A percentile compares a stretch with the other conserved stretches of the same genome.
Evolutionary conservation across 163 green algal species (phyloP).

Genomic region (Coccomyxa subellipsoidea): DNA sequence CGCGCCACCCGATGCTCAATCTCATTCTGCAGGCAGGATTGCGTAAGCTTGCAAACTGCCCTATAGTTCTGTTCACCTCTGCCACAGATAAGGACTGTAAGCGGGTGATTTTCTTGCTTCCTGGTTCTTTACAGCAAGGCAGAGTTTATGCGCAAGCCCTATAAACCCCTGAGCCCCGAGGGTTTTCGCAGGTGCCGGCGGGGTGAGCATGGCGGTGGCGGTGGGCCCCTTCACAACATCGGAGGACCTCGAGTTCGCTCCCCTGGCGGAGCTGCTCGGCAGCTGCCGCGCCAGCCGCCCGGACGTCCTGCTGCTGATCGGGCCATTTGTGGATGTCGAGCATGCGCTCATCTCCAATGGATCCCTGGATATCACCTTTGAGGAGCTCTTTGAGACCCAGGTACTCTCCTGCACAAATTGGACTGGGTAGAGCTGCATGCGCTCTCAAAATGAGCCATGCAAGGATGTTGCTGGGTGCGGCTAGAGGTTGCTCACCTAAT

Average conservation of each 20-base stretch:
- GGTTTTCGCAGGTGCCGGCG: conserved; percentile 1
- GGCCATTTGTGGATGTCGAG: conserved; percentile 82
- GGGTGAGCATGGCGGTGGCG: conserved; percentile 36
- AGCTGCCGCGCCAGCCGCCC: conserved; percentile 31
- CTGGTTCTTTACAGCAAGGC: background rate
- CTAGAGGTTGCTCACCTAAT: too few species aligned
- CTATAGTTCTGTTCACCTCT: too few species aligned
- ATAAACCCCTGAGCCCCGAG: background rate
- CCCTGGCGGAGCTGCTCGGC: conserved; percentile 66
- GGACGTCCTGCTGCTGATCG: conserved; percentile 69
- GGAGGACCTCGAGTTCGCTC: conserved; percentile 67
- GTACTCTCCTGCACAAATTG: conserved; percentile 30
- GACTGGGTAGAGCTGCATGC: background rate
- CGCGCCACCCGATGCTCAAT: too few species aligned
- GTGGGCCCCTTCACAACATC: conserved; percentile 66
- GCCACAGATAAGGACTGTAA: too few species aligned
- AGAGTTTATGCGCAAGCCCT: background rate
- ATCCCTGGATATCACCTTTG: conserved; percentile 52
- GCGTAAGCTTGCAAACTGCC: too few species aligned
- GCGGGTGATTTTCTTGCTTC: too few species aligned
- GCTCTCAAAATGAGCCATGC: too few species aligned
- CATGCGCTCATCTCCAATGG: conserved; percentile 54
- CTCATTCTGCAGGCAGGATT: too few species aligned
- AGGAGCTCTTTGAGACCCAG: conserved; percentile 62
- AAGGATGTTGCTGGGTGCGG: too few species aligned